These are phyloP conservation scores for Rhizopus sp. DNA, from an alignment of 371 early-diverging fungal species.

Conservation along the genomic window DNA sequence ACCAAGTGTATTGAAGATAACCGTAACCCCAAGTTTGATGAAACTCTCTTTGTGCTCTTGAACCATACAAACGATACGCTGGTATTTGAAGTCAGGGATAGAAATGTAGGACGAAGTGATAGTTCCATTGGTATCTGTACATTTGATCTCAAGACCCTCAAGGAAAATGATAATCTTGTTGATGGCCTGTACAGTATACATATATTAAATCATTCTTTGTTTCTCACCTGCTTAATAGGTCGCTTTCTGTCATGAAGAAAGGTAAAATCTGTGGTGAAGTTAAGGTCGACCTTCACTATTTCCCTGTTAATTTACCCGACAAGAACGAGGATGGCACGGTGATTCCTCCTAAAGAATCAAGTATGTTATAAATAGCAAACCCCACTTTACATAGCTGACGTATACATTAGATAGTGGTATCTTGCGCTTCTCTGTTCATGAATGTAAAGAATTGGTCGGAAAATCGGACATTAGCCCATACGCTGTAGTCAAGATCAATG, in stretches of 20 bases:
- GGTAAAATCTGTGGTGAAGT: constrained; percentile 51
- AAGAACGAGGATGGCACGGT: constrained; percentile 52
- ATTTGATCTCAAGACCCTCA: constrained; percentile 58
- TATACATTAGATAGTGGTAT: constrained; percentile 49
- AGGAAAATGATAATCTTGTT: constrained; percentile 38
- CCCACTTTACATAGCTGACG: neutral
- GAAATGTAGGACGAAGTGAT: constrained; percentile 47
- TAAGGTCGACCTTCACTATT: constrained; percentile 46
- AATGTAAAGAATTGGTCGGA: constrained; percentile 51
- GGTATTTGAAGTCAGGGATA: constrained; percentile 47
- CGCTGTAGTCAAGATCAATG: constrained; percentile 48
- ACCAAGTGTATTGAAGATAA: constrained; percentile 65
- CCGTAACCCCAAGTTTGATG: constrained; percentile 47
- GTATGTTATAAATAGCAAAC: constrained; percentile 28
- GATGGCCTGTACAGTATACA: constrained; percentile 30
- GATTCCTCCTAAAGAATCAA: constrained; percentile 43
- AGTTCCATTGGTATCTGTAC: constrained; percentile 50
- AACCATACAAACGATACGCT: constrained; percentile 39
- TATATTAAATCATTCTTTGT: constrained; percentile 6
- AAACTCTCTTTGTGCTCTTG: constrained; percentile 45
- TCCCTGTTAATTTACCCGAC: constrained; percentile 38
- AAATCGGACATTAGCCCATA: constrained; percentile 45
- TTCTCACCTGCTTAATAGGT: constrained; percentile 11
- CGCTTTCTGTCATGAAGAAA: constrained; percentile 37
- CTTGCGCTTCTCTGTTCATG: constrained; percentile 54